A percentile compares a stretch with the other conserved stretches of the same genome.
These are phyloP conservation scores for Calvatia gigantea DNA, from an alignment of 768 basidiomycete genomes.

Conservation along the genomic window DNA sequence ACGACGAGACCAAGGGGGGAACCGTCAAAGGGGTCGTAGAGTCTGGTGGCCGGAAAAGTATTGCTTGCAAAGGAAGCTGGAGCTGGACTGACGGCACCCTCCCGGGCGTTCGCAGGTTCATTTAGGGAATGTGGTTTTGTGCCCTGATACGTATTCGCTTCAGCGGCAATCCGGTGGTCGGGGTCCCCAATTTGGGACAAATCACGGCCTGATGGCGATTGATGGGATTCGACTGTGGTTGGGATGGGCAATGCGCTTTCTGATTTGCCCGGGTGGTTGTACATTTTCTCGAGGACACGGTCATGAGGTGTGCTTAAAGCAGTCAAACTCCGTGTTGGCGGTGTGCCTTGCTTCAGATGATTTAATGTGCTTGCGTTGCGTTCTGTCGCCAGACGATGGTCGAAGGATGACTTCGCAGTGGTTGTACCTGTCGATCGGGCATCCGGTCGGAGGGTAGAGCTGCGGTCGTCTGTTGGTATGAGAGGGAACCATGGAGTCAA, in stretches of 20 bases:
- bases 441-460: slow-evolving; percentile 2
- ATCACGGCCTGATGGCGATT: neutral
- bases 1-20: slow-evolving; percentile 19
- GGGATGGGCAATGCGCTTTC: slow-evolving; percentile 5
- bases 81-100: slow-evolving; percentile 3
- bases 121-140: neutral
- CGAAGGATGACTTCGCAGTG: slow-evolving; percentile 1
- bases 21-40: slow-evolving; percentile 29
- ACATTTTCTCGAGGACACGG: slow-evolving; percentile 4
- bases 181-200: neutral
- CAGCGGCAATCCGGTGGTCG: neutral
- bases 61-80: slow-evolving; percentile 1
- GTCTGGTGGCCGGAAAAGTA: slow-evolving; percentile 13
- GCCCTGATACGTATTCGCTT: neutral
- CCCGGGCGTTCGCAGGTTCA: slow-evolving; percentile 2
- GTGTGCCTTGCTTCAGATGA: slow-evolving; percentile 1
- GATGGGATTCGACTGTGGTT: neutral
- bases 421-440: neutral
- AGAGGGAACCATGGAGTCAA: neutral
- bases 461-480: neutral
- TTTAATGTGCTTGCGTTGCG: neutral
- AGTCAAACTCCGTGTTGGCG: slow-evolving; percentile 1
- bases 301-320: slow-evolving; percentile 11
- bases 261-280: slow-evolving; percentile 1
- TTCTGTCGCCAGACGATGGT: neutral